phyloP scores from a whole-genome alignment of 75 land plant species.

The Sequoiadendron giganteum region DNA sequence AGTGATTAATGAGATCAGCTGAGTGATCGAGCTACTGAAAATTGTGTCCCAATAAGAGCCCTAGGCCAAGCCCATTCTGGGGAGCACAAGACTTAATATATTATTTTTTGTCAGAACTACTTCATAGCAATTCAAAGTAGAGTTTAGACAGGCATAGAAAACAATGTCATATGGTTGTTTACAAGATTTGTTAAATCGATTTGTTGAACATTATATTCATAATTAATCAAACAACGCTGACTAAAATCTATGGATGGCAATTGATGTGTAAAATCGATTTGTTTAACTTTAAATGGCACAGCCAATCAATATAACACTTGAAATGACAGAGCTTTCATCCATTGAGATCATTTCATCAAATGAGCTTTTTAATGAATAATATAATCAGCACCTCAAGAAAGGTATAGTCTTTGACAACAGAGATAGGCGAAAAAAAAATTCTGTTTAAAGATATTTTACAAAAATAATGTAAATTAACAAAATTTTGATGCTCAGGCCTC shows the following conservation, averaged over 20 bases:
- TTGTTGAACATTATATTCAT: not conserved
- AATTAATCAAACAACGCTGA: not conserved
- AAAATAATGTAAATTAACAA: slow-evolving; percentile 7
- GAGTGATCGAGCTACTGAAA: not conserved
- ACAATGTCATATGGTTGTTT: not conserved
- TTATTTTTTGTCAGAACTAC: not conserved
- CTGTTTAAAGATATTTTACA: slow-evolving; percentile 6
- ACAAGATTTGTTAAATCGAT: not conserved
- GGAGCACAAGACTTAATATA: not conserved
- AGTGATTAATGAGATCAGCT: not conserved
- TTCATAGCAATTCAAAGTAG: not conserved
- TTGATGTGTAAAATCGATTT: too few relatives aligned
- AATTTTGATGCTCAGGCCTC: slow-evolving; percentile 4
- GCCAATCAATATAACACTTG: not conserved
- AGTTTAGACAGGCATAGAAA: not conserved
- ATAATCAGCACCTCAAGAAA: not conserved
- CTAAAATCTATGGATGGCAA: too few relatives aligned
- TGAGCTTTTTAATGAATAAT: not conserved
- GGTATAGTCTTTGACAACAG: not conserved
- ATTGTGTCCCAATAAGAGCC: not conserved
- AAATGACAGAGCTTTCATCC: not conserved
- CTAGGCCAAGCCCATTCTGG: not conserved
- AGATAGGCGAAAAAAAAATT: too few relatives aligned
- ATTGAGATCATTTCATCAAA: not conserved
- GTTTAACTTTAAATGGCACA: too few relatives aligned